phyloP scores from a whole-genome alignment of 768 basidiomycete genomes.

The Hygrophorus pudorinus region DNA sequence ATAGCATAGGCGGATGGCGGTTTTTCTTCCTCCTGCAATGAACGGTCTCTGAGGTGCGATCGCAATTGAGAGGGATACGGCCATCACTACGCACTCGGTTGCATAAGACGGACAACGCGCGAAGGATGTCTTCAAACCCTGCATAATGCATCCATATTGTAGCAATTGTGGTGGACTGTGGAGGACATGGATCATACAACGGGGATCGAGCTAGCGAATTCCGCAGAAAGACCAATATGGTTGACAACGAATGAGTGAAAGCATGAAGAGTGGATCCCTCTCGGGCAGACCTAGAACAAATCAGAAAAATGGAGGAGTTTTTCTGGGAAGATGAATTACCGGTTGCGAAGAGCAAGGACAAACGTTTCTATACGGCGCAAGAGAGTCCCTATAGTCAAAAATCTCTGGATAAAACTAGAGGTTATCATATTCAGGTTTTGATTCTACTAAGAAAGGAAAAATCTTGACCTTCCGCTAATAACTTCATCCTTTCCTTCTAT shows the following conservation, averaged over 20 bases:
- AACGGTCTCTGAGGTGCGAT: neutral
- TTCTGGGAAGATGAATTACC: conserved; percentile 27
- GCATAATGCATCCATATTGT: conserved; percentile 42
- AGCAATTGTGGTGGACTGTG: conserved; percentile 20
- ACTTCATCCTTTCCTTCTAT: conserved; percentile 50
- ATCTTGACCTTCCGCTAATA: conserved; percentile 44
- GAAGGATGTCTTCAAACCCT: conserved; percentile 36
- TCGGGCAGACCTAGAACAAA: conserved; percentile 27
- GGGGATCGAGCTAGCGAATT: conserved; percentile 32
- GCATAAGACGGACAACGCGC: conserved; percentile 48
- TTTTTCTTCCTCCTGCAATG: conserved; percentile 21
- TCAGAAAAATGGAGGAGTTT: neutral
- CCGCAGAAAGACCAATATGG: conserved; percentile 42
- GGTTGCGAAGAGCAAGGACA: conserved; percentile 32
- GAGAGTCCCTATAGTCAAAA: conserved; percentile 58
- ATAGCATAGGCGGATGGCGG: conserved; percentile 29
- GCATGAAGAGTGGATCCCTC: conserved; percentile 53
- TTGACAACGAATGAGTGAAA: conserved; percentile 55
- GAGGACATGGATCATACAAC: conserved; percentile 13
- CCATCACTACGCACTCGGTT: conserved; percentile 36
- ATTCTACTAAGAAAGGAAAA: neutral
- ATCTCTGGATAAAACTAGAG: conserved; percentile 46
- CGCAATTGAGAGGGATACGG: conserved; percentile 2
- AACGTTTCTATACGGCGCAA: conserved; percentile 58
- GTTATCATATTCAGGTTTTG: neutral